Evolutionary conservation across 2,329 filamentous ascomycete genomes (phyloP).

Genomic region (Paraphoma sp.): DNA sequence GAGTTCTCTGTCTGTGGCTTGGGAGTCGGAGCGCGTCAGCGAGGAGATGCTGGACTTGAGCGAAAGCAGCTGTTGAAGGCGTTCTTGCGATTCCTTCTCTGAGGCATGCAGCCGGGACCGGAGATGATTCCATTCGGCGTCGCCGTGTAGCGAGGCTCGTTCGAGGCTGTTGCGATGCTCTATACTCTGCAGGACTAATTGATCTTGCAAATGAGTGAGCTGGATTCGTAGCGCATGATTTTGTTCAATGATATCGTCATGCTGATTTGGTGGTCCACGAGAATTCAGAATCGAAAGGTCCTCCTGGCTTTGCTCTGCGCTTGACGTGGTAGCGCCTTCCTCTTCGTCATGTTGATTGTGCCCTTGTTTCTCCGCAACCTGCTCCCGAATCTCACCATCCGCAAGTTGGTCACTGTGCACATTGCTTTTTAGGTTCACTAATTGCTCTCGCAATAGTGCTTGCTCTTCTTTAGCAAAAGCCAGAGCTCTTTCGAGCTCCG

Average conservation of each 20-base stretch:
- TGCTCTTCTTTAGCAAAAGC: conserved; percentile 29
- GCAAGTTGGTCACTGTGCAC: conserved; percentile 23
- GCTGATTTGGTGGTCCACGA: background rate
- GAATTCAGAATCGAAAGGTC: background rate
- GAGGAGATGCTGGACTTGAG: conserved; percentile 76
- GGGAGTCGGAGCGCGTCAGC: conserved; percentile 66
- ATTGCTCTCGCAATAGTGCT: conserved; percentile 29
- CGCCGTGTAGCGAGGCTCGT: conserved; percentile 7
- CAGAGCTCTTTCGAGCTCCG: conserved; percentile 38
- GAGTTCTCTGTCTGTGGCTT: conserved; percentile 71
- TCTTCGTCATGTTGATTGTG: background rate
- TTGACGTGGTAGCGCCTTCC: no score
- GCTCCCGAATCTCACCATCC: conserved; percentile 25
- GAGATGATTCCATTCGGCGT: conserved; percentile 36
- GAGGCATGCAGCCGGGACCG: conserved; percentile 37
- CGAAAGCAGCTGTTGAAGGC: conserved; percentile 68
- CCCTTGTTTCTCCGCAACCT: conserved; percentile 12
- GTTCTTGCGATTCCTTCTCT: conserved; percentile 64
- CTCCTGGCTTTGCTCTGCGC: background rate
- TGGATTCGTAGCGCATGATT: conserved; percentile 32
- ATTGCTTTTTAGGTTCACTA: conserved; percentile 29
- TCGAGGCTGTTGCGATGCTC: conserved; percentile 17
- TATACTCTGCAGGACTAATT: conserved; percentile 25
- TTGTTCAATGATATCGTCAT: conserved; percentile 26
- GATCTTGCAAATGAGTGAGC: conserved; percentile 33